Evolutionary conservation across 345 rosid genomes (phyloP).

Genomic region (Euclidium syriacum): DNA sequence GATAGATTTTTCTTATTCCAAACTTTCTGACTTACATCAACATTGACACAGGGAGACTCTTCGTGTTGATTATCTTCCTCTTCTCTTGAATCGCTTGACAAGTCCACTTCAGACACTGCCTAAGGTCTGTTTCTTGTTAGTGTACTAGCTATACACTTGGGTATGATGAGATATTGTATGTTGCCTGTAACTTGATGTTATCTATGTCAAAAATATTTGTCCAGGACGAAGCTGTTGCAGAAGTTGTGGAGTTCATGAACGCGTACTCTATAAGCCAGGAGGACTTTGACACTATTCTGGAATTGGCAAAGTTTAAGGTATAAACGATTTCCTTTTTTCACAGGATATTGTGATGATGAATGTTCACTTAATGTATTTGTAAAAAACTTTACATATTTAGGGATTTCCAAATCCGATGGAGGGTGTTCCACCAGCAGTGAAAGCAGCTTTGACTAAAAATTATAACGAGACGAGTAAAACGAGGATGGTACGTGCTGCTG

Average conservation of each 20-base stretch:
- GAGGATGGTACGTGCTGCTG: slow-evolving; percentile 84
- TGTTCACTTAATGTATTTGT: slow-evolving; percentile 7
- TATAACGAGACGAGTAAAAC: slow-evolving; percentile 70
- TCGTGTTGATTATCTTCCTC: slow-evolving; percentile 71
- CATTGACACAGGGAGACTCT: slow-evolving; percentile 55
- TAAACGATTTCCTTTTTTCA: not conserved
- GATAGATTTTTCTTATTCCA: not conserved
- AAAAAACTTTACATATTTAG: slow-evolving; percentile 35
- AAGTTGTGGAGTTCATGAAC: slow-evolving; percentile 90
- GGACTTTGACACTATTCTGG: slow-evolving; percentile 73
- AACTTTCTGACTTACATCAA: slow-evolving; percentile 9
- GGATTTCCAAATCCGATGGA: slow-evolving; percentile 77
- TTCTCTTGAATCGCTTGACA: slow-evolving; percentile 64
- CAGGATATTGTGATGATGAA: not conserved
- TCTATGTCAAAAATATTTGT: slow-evolving; percentile 12
- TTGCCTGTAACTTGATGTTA: slow-evolving; percentile 3
- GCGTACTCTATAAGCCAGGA: slow-evolving; percentile 83
- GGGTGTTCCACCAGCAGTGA: slow-evolving; percentile 73
- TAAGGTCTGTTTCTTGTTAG: slow-evolving; percentile 41
- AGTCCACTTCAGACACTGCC: slow-evolving; percentile 72
- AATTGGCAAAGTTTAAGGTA: slow-evolving; percentile 83
- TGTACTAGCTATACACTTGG: not conserved
- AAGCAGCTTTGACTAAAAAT: slow-evolving; percentile 84
- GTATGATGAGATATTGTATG: not conserved
- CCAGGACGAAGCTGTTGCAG: slow-evolving; percentile 87